phyloP scores from a whole-genome alignment of 2,329 filamentous ascomycete species.

The Fusarium duplospermum region DNA sequence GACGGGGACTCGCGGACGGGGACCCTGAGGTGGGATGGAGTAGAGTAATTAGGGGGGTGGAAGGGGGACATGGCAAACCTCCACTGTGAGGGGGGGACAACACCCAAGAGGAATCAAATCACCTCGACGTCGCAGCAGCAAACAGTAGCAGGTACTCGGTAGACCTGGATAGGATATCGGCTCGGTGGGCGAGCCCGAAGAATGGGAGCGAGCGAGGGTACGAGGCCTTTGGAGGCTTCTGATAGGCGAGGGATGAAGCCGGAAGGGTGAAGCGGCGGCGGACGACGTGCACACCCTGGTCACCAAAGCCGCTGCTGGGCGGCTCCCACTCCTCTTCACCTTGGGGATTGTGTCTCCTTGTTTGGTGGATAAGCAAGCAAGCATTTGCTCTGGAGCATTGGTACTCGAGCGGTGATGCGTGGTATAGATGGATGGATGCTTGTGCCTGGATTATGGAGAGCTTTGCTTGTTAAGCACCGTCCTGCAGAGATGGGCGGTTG shows the following conservation, averaged over 20 bases:
- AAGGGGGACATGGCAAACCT: background rate
- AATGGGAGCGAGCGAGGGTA: constrained; percentile 37
- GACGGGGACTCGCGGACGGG: background rate
- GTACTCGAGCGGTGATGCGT: background rate
- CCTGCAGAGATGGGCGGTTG: background rate
- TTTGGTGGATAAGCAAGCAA: background rate
- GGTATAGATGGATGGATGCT: background rate
- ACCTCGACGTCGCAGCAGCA: constrained; percentile 14
- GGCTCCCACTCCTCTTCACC: constrained; percentile 20
- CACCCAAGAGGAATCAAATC: constrained; percentile 1
- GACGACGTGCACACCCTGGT: constrained; percentile 35
- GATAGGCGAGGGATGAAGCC: constrained; percentile 40
- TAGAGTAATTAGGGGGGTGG: constrained; percentile 17
- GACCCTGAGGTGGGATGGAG: background rate
- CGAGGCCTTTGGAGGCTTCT: constrained; percentile 23
- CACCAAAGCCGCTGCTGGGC: constrained; percentile 26
- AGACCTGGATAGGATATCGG: constrained; percentile 34
- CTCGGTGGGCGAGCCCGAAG: constrained; percentile 30
- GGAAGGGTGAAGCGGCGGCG: constrained; percentile 36
- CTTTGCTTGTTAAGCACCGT: background rate
- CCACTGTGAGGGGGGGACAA: constrained; percentile 4
- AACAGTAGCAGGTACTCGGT: constrained; percentile 21
- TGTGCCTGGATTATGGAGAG: background rate
- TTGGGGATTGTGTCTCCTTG: constrained; percentile 24
- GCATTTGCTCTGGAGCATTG: background rate